These are phyloP conservation scores for Anisodus tanguticus DNA, from an alignment of 257 asterid species.

Conservation along the genomic window DNA sequence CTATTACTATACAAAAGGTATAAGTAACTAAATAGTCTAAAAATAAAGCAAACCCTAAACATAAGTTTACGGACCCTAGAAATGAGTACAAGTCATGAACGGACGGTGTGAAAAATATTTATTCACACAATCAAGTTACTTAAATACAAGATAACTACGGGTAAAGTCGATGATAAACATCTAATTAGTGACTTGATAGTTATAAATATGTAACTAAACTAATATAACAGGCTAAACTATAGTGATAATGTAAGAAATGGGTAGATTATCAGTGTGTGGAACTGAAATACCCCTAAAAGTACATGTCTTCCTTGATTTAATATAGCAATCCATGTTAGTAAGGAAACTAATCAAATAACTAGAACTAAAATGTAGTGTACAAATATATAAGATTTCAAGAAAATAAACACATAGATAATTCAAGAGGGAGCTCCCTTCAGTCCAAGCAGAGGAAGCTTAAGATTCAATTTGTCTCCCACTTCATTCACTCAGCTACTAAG, in stretches of 20 bases:
- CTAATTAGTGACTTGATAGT: neutral
- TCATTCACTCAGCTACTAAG: constrained; percentile 83
- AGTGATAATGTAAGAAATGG: no score
- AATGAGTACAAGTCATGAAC: neutral
- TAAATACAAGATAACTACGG: neutral
- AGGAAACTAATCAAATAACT: neutral
- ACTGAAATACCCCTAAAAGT: neutral
- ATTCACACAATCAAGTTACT: neutral
- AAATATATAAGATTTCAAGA: neutral
- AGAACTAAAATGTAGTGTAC: neutral
- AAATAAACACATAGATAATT: neutral
- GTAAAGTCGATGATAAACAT: neutral
- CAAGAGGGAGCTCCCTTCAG: constrained; percentile 99
- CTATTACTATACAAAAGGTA: no score
- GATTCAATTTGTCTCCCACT: constrained; percentile 73
- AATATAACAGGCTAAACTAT: neutral
- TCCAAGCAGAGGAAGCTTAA: constrained; percentile 83
- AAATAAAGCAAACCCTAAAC: neutral
- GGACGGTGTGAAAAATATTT: neutral
- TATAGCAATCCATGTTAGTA: neutral
- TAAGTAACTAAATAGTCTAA: no score
- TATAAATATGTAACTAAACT: neutral
- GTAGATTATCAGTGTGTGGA: neutral
- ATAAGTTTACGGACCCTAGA: neutral
- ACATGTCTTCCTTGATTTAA: neutral